A percentile compares a stretch with the other conserved stretches of the same genome.
Evolutionary conservation across 116 monocot species (phyloP).

Genomic region (Dioscorea cayenensis): DNA sequence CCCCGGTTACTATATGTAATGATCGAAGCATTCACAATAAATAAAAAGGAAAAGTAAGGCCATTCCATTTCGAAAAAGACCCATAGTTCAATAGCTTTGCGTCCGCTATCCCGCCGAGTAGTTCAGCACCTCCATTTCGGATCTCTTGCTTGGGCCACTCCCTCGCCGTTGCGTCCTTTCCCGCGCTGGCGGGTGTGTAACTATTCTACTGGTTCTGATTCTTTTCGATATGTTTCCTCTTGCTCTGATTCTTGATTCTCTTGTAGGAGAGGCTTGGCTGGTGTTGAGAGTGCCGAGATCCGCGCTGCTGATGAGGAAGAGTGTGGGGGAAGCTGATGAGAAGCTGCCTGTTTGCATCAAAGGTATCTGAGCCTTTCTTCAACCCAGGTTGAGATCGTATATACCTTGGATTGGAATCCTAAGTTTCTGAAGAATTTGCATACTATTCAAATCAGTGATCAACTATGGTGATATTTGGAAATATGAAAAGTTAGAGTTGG

Average conservation of each 20-base stretch:
- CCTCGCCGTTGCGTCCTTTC: slow-evolving; percentile 56
- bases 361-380: slow-evolving; percentile 42
- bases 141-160: slow-evolving; percentile 56
- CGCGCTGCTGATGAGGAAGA: slow-evolving; percentile 63
- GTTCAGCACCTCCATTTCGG: neutral
- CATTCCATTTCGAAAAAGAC: no score
- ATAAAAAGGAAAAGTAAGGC: no score
- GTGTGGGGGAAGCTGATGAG: slow-evolving; percentile 37
- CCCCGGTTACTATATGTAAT: no score
- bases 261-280: slow-evolving; percentile 74
- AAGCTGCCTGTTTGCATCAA: slow-evolving; percentile 32
- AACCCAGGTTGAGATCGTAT: slow-evolving; percentile 21
- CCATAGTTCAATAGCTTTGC: no score
- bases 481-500: no score
- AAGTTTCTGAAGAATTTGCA: neutral
- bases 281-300: slow-evolving; percentile 61
- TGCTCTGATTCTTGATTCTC: neutral
- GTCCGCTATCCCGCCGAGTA: no score
- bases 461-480: no score
- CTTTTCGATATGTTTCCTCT: neutral
- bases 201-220: neutral
- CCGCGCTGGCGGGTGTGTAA: slow-evolving; percentile 69
- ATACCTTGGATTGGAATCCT: neutral
- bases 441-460: neutral
- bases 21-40: no score